phyloP scores from a whole-genome alignment of 192 early-diverging fungal species.

The Linnemannia schmuckeri region DNA sequence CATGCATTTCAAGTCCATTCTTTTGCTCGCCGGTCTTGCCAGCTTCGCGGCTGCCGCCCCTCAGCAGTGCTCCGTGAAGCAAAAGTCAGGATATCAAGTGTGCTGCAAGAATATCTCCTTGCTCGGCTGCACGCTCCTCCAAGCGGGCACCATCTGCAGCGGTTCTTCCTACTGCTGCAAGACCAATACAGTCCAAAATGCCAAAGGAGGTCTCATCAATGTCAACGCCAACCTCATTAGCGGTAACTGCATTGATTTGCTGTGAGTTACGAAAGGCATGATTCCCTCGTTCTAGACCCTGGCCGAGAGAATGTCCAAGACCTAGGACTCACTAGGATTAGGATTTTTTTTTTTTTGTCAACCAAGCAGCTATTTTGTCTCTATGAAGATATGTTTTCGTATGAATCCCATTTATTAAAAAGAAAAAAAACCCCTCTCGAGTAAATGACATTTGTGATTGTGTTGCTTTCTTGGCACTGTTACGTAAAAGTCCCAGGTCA shows the following conservation, averaged over 20 bases:
- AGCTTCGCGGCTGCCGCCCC: slow-evolving; percentile 10
- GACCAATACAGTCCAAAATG: neutral
- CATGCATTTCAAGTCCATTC: slow-evolving; percentile 10
- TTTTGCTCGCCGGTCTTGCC: slow-evolving; percentile 11
- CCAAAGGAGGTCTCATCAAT: neutral
- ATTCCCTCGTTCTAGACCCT: neutral
- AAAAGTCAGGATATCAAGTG: slow-evolving; percentile 8
- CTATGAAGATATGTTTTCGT: neutral
- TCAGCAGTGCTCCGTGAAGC: neutral
- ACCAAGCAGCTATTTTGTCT: neutral
- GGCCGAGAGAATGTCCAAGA: neutral
- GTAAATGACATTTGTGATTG: neutral
- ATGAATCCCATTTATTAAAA: neutral
- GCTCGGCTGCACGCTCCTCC: no score
- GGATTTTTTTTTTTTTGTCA: neutral
- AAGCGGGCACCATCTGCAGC: no score
- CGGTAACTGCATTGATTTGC: neutral
- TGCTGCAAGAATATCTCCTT: slow-evolving; percentile 6
- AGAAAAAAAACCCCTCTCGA: neutral
- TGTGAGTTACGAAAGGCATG: neutral
- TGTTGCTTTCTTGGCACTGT: neutral
- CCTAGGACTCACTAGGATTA: neutral
- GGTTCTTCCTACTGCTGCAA: slow-evolving; percentile 3
- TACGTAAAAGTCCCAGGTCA: neutral
- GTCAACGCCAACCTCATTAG: neutral